Evolutionary conservation across 78 protist genomes (phyloP).

Genomic region (Dictyostelium purpureum): DNA sequence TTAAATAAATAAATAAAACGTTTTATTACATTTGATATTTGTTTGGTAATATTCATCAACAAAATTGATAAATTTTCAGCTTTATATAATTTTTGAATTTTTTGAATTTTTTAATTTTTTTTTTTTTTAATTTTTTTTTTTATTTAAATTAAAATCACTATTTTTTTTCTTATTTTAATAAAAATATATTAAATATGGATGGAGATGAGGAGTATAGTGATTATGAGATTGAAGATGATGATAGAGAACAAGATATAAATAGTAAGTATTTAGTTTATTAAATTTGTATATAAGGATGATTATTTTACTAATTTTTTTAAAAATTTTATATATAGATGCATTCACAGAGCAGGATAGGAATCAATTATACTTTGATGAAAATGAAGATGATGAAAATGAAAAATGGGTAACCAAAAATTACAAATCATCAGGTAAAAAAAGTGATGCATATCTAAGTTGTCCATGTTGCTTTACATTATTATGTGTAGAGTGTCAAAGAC

Average conservation of each 20-base stretch:
- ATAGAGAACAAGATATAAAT: background rate
- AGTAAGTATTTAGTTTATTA: background rate
- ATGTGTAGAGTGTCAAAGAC: slow-evolving; percentile 83
- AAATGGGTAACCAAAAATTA: slow-evolving; percentile 28
- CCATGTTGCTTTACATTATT: slow-evolving; percentile 82
- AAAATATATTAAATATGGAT: background rate
- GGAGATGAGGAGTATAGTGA: background rate
- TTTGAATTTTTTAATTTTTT: background rate
- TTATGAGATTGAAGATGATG: background rate
- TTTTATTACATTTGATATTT: no score
- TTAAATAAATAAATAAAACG: background rate
- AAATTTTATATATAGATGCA: background rate
- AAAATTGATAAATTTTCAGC: background rate
- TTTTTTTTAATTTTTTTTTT: background rate
- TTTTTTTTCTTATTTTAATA: background rate
- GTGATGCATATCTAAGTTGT: slow-evolving; percentile 81
- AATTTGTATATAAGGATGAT: no score
- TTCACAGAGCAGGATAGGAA: slow-evolving; percentile 42
- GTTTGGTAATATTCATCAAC: no score
- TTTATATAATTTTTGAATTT: background rate
- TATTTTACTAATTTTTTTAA: background rate
- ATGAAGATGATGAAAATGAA: slow-evolving; percentile 65
- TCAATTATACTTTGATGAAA: slow-evolving; percentile 23
- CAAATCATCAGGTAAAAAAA: background rate
- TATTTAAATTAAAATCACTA: background rate